Percentiles rank a stretch among this genome's conserved stretches.
Conservation (phyloP, 108 stramenopile genomes). For the Pseudonitzschia pungens region DNA sequence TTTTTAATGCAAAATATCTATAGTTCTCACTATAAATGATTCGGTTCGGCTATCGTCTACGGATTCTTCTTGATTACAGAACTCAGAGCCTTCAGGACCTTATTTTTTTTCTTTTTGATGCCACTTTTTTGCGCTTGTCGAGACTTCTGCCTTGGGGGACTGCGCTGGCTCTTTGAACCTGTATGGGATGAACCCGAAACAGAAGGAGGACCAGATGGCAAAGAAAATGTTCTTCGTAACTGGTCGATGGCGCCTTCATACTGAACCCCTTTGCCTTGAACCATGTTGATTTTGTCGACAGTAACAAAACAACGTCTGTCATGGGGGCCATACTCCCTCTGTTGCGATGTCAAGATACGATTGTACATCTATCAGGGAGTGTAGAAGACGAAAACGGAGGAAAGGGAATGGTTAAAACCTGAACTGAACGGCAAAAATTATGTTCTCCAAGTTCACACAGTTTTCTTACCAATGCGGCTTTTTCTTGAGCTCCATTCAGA, state of each 20-base stretch:
- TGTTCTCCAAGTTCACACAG: not conserved
- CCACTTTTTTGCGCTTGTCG: not conserved
- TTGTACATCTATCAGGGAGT: constrained; percentile 31
- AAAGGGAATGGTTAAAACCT: not conserved
- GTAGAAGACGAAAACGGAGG: not conserved
- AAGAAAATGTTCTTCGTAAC: constrained; percentile 31
- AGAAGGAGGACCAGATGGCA: constrained; percentile 15
- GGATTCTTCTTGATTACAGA: constrained; percentile 34
- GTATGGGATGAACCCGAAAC: not conserved
- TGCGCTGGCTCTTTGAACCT: not conserved
- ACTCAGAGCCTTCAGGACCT: constrained; percentile 26
- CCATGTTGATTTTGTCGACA: constrained; percentile 41
- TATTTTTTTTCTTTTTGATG: constrained; percentile 16
- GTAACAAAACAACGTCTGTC: constrained; percentile 36
- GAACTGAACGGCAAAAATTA: not conserved
- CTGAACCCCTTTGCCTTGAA: constrained; percentile 24
- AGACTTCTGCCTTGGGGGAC: not conserved
- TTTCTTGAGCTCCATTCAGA: constrained; percentile 35
- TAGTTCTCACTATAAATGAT: not conserved
- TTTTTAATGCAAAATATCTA: not conserved
- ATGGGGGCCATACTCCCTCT: constrained; percentile 34
- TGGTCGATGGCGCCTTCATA: constrained; percentile 32
- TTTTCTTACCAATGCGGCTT: constrained; percentile 34
- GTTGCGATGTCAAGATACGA: constrained; percentile 39
- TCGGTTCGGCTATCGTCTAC: not conserved